Evolutionary conservation across 2,329 filamentous ascomycete species (phyloP).

Genomic region (Stagonosporopsis vannaccii): DNA sequence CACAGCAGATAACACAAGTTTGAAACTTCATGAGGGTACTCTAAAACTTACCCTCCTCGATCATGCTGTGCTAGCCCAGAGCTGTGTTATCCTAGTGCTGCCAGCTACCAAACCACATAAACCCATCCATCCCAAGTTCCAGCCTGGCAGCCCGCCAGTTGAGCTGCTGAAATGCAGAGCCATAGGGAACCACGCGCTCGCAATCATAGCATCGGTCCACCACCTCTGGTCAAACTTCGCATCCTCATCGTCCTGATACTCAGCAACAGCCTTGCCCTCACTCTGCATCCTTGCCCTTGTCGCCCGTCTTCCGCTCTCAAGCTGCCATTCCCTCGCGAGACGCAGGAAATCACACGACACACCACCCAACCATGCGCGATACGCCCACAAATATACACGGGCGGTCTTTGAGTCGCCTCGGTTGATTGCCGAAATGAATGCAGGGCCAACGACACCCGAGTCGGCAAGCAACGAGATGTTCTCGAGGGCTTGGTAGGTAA

Average conservation of each 20-base stretch:
- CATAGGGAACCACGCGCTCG: slow-evolving; percentile 54
- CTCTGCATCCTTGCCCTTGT: slow-evolving; percentile 37
- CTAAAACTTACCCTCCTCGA: not conserved
- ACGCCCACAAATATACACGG: slow-evolving; percentile 51
- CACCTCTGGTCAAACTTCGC: slow-evolving; percentile 48
- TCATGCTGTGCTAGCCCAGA: slow-evolving; percentile 36
- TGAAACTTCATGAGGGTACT: too few species aligned
- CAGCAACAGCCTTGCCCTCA: slow-evolving; percentile 37
- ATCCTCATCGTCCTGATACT: slow-evolving; percentile 50
- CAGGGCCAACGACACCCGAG: slow-evolving; percentile 47
- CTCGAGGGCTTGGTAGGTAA: slow-evolving; percentile 54
- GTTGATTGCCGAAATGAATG: slow-evolving; percentile 47
- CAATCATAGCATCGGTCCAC: slow-evolving; percentile 54
- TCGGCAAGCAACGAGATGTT: slow-evolving; percentile 55
- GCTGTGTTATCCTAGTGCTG: slow-evolving; percentile 36
- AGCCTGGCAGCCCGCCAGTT: slow-evolving; percentile 51
- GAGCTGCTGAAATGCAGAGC: slow-evolving; percentile 52
- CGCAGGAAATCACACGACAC: slow-evolving; percentile 55
- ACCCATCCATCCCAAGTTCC: slow-evolving; percentile 55
- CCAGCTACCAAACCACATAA: slow-evolving; percentile 52
- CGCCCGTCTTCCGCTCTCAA: slow-evolving; percentile 47
- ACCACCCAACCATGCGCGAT: slow-evolving; percentile 54
- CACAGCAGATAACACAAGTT: not conserved
- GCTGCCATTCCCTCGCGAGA: slow-evolving; percentile 52
- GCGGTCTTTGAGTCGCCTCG: slow-evolving; percentile 45